Evolutionary conservation across 305 asterid species (phyloP).

Genomic region (Solanum aculeatissimum): DNA sequence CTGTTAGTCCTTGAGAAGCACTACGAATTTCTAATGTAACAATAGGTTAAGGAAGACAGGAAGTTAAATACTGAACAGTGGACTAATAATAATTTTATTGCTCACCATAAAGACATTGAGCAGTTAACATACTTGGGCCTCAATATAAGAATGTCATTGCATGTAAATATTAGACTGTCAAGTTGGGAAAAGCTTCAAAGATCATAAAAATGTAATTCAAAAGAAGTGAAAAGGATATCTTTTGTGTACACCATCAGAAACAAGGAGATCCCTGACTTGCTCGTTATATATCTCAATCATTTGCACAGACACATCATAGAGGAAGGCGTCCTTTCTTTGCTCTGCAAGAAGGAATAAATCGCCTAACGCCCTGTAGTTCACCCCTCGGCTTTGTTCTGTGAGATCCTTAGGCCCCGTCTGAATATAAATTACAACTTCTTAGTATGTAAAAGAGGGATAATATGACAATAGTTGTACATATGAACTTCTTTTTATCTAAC

Average conservation of each 20-base stretch:
- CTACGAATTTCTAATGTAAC: conserved; percentile 83
- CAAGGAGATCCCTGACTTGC: conserved; percentile 96
- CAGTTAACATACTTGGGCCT: neutral
- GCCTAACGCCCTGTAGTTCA: conserved; percentile 85
- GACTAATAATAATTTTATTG: neutral
- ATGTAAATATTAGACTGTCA: neutral
- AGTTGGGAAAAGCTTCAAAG: neutral
- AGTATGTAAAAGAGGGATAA: neutral
- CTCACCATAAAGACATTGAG: neutral
- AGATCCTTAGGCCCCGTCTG: conserved; percentile 91
- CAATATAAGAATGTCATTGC: neutral
- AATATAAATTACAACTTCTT: conserved; percentile 9
- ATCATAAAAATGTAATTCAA: neutral
- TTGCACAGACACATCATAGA: conserved; percentile 83
- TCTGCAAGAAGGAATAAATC: conserved; percentile 80
- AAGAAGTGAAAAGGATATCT: conserved; percentile 57
- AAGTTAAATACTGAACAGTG: neutral
- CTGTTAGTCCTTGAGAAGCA: conserved; percentile 87
- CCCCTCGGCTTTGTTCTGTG: conserved; percentile 68
- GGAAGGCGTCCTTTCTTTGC: conserved; percentile 75
- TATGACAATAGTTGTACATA: neutral
- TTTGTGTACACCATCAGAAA: conserved; percentile 69
- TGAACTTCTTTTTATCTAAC: conserved; percentile 24
- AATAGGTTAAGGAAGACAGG: conserved; percentile 30
- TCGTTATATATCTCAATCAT: conserved; percentile 98